These are phyloP conservation scores for Debaryomyces sp. DNA, from an alignment of 1,139 yeast genomes.

Conservation along the genomic window DNA sequence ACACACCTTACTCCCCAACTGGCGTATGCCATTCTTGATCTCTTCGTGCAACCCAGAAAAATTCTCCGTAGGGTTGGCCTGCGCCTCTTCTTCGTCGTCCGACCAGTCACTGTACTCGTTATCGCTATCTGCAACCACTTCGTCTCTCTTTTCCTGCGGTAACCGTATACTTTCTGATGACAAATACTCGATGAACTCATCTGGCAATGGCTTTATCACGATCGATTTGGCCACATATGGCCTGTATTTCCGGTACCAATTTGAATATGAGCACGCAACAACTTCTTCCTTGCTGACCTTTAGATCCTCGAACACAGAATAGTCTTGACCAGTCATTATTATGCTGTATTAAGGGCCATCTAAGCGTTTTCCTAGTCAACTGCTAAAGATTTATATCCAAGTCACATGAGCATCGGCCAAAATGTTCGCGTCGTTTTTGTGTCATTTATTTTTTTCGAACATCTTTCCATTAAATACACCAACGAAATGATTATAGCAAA, in stretches of 20 bases:
- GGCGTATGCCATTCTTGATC: slow-evolving; percentile 41
- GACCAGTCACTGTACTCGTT: slow-evolving; percentile 76
- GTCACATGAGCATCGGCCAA: slow-evolving; percentile 3
- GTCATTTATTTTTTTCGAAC: slow-evolving; percentile 5
- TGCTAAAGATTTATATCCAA: neutral
- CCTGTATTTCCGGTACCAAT: slow-evolving; percentile 67
- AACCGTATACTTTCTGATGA: slow-evolving; percentile 75
- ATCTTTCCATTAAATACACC: slow-evolving; percentile 4
- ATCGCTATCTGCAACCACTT: slow-evolving; percentile 46
- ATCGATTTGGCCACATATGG: slow-evolving; percentile 53
- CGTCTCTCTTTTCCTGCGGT: slow-evolving; percentile 51
- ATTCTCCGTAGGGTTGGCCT: slow-evolving; percentile 40
- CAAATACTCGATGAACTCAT: slow-evolving; percentile 67
- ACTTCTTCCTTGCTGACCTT: slow-evolving; percentile 53
- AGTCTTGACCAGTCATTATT: slow-evolving; percentile 2
- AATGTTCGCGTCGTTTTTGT: slow-evolving; percentile 1
- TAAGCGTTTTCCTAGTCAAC: neutral
- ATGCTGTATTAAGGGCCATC: neutral
- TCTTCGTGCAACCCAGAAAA: slow-evolving; percentile 63
- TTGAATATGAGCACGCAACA: slow-evolving; percentile 67
- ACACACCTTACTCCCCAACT: slow-evolving; percentile 61
- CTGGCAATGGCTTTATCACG: slow-evolving; percentile 67
- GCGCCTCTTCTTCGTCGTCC: slow-evolving; percentile 28
- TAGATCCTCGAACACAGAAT: slow-evolving; percentile 33
- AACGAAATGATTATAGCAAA: neutral